These are phyloP conservation scores for Yamadazyma aaseri DNA, from an alignment of 1,139 yeast genomes.

Conservation along the genomic window DNA sequence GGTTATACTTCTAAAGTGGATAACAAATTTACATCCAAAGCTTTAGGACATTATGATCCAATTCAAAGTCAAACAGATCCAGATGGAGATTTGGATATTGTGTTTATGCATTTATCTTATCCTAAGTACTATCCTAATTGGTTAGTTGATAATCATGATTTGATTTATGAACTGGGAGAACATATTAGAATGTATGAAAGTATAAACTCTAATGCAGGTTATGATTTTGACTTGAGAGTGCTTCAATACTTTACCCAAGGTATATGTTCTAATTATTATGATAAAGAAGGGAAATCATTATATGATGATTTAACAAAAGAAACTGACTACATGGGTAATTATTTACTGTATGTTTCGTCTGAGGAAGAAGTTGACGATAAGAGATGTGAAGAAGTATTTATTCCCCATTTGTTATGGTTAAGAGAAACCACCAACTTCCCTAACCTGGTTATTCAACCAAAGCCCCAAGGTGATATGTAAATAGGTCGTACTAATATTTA, in stretches of 20 bases:
- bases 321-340: slow-evolving; percentile 36
- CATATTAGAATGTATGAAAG: slow-evolving; percentile 49
- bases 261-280: slow-evolving; percentile 37
- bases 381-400: slow-evolving; percentile 37
- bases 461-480: slow-evolving; percentile 7
- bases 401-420: slow-evolving; percentile 41
- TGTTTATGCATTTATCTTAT: slow-evolving; percentile 62
- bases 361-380: slow-evolving; percentile 25
- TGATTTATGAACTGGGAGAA: slow-evolving; percentile 34
- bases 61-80: slow-evolving; percentile 20
- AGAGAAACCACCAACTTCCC: slow-evolving; percentile 28
- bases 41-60: slow-evolving; percentile 64
- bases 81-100: slow-evolving; percentile 25
- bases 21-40: slow-evolving; percentile 46
- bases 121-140: slow-evolving; percentile 60
- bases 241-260: slow-evolving; percentile 39
- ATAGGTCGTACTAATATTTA: neutral
- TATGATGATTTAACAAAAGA: slow-evolving; percentile 23
- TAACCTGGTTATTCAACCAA: slow-evolving; percentile 14
- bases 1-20: slow-evolving; percentile 47
- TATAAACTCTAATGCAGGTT: slow-evolving; percentile 42
- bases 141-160: slow-evolving; percentile 46
- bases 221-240: slow-evolving; percentile 52
- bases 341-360: slow-evolving; percentile 25
- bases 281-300: slow-evolving; percentile 26